Conservation (phyloP, 805 yeast species). For the Danielozyma ontarioensis region DNA sequence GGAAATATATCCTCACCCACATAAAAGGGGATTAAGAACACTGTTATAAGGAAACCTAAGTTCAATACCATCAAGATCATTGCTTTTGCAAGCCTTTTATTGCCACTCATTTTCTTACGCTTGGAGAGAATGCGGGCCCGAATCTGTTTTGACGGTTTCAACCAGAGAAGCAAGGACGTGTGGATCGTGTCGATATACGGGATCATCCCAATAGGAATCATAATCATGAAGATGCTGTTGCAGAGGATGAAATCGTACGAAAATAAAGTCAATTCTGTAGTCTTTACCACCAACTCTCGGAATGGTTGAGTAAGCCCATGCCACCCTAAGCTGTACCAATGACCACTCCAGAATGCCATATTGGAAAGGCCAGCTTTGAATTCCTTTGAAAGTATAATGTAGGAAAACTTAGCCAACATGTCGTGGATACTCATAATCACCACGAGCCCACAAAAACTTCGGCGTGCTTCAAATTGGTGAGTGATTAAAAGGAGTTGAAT, state of each 20-base stretch:
- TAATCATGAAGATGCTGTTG: constrained; percentile 33
- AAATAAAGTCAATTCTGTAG: constrained; percentile 40
- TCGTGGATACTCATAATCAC: constrained; percentile 34
- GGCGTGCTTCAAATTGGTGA: constrained; percentile 38
- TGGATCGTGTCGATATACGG: constrained; percentile 48
- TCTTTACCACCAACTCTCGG: constrained; percentile 43
- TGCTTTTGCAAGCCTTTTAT: constrained; percentile 35
- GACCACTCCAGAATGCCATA: constrained; percentile 52
- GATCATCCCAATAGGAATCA: constrained; percentile 37
- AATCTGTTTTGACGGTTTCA: constrained; percentile 32
- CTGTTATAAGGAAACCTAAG: constrained; percentile 31
- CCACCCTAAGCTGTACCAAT: constrained; percentile 39
- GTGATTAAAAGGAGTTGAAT: constrained; percentile 34
- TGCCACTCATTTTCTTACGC: constrained; percentile 28
- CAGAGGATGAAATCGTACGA: constrained; percentile 45
- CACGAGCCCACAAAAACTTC: constrained; percentile 35
- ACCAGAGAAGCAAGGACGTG: constrained; percentile 46
- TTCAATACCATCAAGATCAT: constrained; percentile 40
- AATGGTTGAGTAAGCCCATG: constrained; percentile 37
- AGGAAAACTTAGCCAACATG: constrained; percentile 25
- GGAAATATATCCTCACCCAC: constrained; percentile 11
- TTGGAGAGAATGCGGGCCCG: constrained; percentile 34
- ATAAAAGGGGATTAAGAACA: constrained; percentile 47
- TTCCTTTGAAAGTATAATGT: constrained; percentile 35
- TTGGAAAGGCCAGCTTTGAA: constrained; percentile 35